A percentile compares a stretch with the other conserved stretches of the same genome.
Conservation (phyloP, 345 rosid species). For the Pugionium dolabratum region DNA sequence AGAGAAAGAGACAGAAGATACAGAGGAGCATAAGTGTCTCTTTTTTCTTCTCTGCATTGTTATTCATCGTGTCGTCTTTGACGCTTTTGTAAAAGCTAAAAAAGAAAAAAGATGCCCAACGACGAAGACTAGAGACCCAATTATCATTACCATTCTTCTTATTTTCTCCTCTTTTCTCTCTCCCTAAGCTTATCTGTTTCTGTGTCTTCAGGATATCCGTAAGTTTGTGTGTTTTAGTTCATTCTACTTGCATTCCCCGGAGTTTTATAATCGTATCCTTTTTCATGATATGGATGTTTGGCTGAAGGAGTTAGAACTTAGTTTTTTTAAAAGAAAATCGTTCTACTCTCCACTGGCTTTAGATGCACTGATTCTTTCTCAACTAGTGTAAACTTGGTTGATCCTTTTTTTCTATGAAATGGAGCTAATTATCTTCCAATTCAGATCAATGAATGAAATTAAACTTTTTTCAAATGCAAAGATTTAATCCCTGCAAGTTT, state of each 20-base stretch:
- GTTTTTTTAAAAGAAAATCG: too few species aligned
- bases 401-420: conserved; percentile 2
- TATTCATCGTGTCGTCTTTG: conserved; percentile 40
- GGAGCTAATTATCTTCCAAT: neutral
- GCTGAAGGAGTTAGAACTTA: neutral
- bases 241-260: conserved; percentile 35
- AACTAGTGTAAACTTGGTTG: neutral
- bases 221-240: conserved; percentile 19
- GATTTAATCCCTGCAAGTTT: neutral
- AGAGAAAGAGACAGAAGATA: conserved; percentile 7
- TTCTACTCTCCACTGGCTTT: neutral
- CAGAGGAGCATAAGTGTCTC: conserved; percentile 31
- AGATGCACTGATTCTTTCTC: conserved; percentile 1
- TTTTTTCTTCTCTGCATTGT: conserved; percentile 30
- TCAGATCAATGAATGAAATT: neutral
- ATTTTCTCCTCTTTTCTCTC: conserved; percentile 16
- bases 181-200: conserved; percentile 32
- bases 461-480: neutral
- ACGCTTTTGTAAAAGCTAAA: conserved; percentile 43
- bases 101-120: conserved; percentile 31
- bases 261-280: conserved; percentile 34
- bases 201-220: conserved; percentile 25
- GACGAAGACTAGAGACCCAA: conserved; percentile 37
- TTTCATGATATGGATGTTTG: conserved; percentile 28
- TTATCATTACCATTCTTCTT: conserved; percentile 36